A percentile compares a stretch with the other conserved stretches of the same genome.
phyloP scores from a whole-genome alignment of 352 stramenopile species.

The Globisporangium canariense region DNA sequence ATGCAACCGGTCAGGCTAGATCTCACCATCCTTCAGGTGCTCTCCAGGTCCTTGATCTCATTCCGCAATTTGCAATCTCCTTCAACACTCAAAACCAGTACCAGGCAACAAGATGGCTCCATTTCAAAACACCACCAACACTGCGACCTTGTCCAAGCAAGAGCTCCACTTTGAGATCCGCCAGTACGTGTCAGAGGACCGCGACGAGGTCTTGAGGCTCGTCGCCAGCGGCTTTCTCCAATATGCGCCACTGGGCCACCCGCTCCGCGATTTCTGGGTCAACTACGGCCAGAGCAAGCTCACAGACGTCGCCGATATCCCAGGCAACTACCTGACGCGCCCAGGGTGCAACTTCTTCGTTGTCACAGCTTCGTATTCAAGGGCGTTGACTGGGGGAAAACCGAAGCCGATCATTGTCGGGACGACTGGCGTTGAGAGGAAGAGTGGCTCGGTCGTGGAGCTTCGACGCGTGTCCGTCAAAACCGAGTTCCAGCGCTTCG shows the following conservation, averaged over 20 bases:
- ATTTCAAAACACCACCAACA: neutral
- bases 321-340: slow-evolving; percentile 1
- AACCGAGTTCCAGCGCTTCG: slow-evolving; percentile 11
- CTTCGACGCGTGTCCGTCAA: slow-evolving; percentile 13
- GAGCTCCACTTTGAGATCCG: slow-evolving; percentile 14
- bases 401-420: neutral
- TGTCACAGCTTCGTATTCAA: neutral
- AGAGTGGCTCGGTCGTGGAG: neutral
- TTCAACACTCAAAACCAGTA: neutral
- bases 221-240: slow-evolving; percentile 8
- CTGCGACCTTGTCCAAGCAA: neutral
- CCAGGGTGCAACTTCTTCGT: slow-evolving; percentile 5
- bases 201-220: neutral
- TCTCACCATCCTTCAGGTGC: neutral
- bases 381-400: neutral
- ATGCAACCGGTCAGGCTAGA: no score
- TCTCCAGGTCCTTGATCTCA: neutral
- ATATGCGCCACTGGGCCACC: neutral
- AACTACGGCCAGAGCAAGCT: slow-evolving; percentile 4
- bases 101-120: neutral
- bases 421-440: neutral
- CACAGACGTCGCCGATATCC: slow-evolving; percentile 13
- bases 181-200: slow-evolving; percentile 9
- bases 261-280: slow-evolving; percentile 1
- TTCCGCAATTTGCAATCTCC: neutral